Base-by-base conservation (phyloP, 139 green algal species). In the Raphidocelis subcapitata region DNA sequence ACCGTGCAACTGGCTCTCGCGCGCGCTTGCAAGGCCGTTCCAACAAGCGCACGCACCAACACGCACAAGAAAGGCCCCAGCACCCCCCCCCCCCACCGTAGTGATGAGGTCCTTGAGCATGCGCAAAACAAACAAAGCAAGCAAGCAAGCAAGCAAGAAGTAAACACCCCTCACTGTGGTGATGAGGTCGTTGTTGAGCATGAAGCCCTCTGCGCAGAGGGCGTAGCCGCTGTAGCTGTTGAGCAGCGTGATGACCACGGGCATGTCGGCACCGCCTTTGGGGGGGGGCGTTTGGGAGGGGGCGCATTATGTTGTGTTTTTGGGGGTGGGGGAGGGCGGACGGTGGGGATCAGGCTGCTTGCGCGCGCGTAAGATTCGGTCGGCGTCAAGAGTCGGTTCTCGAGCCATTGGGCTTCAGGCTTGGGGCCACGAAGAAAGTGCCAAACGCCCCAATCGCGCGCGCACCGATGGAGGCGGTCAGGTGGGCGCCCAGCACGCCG, bases 241-340 rank as follows among this genome's bases (percentile, higher is more conserved):
- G 26, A 97, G 90, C 72, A 97, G 80, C 4, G 92, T 95, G 88
- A 97, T 95, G 37, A 97, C 89, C n/a, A 97, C 92, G 3, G 92
- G 92, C 90, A 94, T 96, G 79, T 97, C 92, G 0, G 89, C 92
- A 46, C 88, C 86, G 63, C 69, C 46, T 69, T 62, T 18, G n/a
- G 56, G 15, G 18, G 16, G 56, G 16, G 15, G 23, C n/a, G 18
- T 16, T 18, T 37, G 56, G 15, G 24, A 64, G 15, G 26, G 26
- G 12, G 23, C 12, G 16, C 23, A 64, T n/a, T n/a, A n/a, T n/a
- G n/a, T n/a, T n/a, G n/a, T n/a, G n/a, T n/a, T n/a, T n/a, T n/a
- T n/a, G n/a, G n/a, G n/a, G n/a, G n/a, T n/a, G n/a, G n/a, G n/a
- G n/a, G n/a, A n/a, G n/a, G n/a, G n/a, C n/a, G n/a, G n/a, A n/a